Percentiles rank a stretch among this genome's conserved stretches.
Evolutionary conservation across 305 asterid genomes (phyloP).

Genomic region (Stenogyne calaminthoides): DNA sequence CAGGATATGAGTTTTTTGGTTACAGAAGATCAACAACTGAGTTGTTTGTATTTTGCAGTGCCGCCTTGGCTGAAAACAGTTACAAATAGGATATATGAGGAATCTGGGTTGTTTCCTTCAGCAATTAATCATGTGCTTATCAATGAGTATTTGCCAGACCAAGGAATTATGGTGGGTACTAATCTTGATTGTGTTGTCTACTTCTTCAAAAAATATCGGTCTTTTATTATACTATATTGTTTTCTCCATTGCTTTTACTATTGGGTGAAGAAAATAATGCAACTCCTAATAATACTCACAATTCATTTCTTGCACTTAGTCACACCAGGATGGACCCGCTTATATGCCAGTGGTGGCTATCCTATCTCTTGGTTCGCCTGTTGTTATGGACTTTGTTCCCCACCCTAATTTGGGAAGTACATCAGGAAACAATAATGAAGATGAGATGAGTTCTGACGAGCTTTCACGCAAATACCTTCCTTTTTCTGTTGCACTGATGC

Average conservation of each 20-base stretch:
- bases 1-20: background rate
- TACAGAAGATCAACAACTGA: background rate
- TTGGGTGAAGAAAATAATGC: conserved; percentile 12
- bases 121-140: conserved; percentile 88
- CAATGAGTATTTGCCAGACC: conserved; percentile 84
- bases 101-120: conserved; percentile 67
- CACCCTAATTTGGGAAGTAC: conserved; percentile 48
- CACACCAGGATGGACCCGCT: conserved; percentile 97
- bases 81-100: conserved; percentile 59
- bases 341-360: conserved; percentile 92
- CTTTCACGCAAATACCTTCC: conserved; percentile 43
- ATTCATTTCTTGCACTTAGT: conserved; percentile 42
- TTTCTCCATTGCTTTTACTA: conserved; percentile 8
- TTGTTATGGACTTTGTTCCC: conserved; percentile 84
- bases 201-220: conserved; percentile 1
- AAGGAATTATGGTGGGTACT: conserved; percentile 84
- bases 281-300: background rate
- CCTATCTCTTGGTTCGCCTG: conserved; percentile 85
- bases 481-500: conserved; percentile 73
- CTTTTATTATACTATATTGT: background rate
- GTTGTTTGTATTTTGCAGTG: conserved; percentile 58
- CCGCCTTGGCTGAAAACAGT: conserved; percentile 75
- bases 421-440: conserved; percentile 27
- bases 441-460: conserved; percentile 31
- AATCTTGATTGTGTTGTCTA: conserved; percentile 5